A percentile compares a stretch with the other conserved stretches of the same genome.
Evolutionary conservation across 345 rosid genomes (phyloP).

Genomic region (Moricandia moricandioides): DNA sequence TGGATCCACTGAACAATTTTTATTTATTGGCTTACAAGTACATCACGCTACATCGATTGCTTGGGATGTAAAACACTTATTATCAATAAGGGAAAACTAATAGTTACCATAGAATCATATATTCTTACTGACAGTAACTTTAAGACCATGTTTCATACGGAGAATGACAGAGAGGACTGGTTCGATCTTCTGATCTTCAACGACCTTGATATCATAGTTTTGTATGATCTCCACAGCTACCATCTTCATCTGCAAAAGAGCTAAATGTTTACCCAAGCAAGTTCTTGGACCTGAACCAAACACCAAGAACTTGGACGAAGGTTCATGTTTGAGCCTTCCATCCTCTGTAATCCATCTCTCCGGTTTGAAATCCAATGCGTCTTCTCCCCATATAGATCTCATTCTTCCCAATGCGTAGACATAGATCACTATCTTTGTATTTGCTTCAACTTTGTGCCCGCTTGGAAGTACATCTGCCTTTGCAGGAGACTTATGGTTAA

Average conservation of each 20-base stretch:
- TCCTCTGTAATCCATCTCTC: neutral
- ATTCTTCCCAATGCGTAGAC: neutral
- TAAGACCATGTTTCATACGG: neutral
- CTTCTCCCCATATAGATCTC: neutral
- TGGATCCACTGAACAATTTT: neutral
- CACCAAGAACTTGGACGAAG: neutral
- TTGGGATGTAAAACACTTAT: too few relatives aligned
- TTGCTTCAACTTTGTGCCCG: neutral
- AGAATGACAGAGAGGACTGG: neutral
- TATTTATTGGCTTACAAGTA: neutral
- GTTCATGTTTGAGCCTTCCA: neutral
- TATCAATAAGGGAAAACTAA: neutral
- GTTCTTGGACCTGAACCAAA: neutral
- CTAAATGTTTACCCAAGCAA: neutral
- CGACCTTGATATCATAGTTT: neutral
- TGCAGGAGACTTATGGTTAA: neutral
- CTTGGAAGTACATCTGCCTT: neutral
- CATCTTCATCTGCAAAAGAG: neutral
- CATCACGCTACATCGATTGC: too few relatives aligned
- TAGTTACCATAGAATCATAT: neutral
- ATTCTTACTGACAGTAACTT: neutral
- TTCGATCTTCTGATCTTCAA: neutral
- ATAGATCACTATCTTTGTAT: neutral
- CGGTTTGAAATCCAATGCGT: neutral
- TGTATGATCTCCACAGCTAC: neutral